Base-by-base conservation (phyloP, 441 rosid species). In the Populus hybrid region DNA sequence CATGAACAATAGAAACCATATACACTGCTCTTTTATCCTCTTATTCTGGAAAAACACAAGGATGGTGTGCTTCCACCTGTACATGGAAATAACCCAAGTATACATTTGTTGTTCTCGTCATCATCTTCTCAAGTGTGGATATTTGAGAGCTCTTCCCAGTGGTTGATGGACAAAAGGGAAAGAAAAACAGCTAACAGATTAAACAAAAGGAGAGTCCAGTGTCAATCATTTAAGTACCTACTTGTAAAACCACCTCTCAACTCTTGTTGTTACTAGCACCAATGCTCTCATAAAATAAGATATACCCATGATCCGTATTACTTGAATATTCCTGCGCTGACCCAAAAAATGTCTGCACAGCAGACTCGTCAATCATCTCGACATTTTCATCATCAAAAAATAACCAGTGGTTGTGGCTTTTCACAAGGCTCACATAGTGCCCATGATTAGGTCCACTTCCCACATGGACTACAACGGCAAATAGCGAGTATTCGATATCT, bases 371-470 rank as follows among this genome's bases (percentile, higher is more conserved):
- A 6, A 92, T 90, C 89, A 94, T 94, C 84, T 94, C 98, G 70
- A 92, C 97, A 9, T 88, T 95, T 82, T 95, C 98, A 9, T 95
- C 98, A 46, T 92, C 97, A 68, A 95, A 94, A 85, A 91, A 91
- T 75, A 91, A 85, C 97, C 95, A 94, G 82, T 94, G 97, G 86
- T 92, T 87, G 77, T 92, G 97, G 77, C 91, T 88, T 85, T 91
- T 94, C 86, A 95, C 94, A 7, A 95, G 95, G 86, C 98, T 94
- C 69, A 94, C 98, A 26, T 95, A 95, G 75, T 94, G 98, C 23
- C 97, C 98, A 46, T 94, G 97, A 85, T 93, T 94, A 10, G 98
- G 97, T 65, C 99, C 97, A 38, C 97, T 94, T 50, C 99, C 99
- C 1, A 93, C 97, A 57, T 94, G 99, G 65, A 94, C 97, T 70